A percentile compares a stretch with the other conserved stretches of the same genome.
These are phyloP conservation scores for Clonostachys chloroleuca DNA, from an alignment of 2,329 filamentous ascomycete genomes.

Conservation along the genomic window DNA sequence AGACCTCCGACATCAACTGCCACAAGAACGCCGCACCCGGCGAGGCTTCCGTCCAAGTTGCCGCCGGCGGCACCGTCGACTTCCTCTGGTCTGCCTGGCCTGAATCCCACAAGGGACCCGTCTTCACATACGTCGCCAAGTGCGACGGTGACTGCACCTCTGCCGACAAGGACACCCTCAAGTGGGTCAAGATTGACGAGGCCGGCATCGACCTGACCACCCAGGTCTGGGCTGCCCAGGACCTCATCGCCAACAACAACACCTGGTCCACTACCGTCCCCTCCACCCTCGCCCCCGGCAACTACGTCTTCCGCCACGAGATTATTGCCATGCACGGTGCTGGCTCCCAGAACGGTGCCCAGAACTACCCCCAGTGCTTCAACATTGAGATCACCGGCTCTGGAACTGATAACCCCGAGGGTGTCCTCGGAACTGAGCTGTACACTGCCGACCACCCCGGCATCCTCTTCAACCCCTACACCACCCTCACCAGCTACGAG, in stretches of 20 bases:
- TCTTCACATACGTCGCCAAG: constrained; percentile 58
- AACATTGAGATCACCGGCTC: constrained; percentile 37
- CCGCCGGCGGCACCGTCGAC: constrained; percentile 28
- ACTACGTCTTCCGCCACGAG: constrained; percentile 43
- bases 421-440: constrained; percentile 17
- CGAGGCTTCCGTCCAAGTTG: constrained; percentile 22
- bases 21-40: constrained; percentile 31
- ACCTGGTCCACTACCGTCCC: constrained; percentile 21
- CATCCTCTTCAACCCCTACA: constrained; percentile 18
- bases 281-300: constrained; percentile 20
- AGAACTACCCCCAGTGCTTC: constrained; percentile 44
- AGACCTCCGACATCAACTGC: constrained; percentile 35
- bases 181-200: constrained; percentile 60
- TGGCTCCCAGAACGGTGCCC: constrained; percentile 33
- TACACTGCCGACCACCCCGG: constrained; percentile 15
- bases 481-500: constrained; percentile 7
- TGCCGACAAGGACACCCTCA: constrained; percentile 44
- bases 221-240: constrained; percentile 25
- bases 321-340: constrained; percentile 41
- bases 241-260: constrained; percentile 32
- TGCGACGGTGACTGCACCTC: constrained; percentile 49
- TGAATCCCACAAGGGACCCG: constrained; percentile 39
- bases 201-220: constrained; percentile 41
- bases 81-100: constrained; percentile 35
- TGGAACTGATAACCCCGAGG: constrained; percentile 19